Evolutionary conservation across 306 rosid genomes (phyloP).

Genomic region (Astragalus glycyphyllos): DNA sequence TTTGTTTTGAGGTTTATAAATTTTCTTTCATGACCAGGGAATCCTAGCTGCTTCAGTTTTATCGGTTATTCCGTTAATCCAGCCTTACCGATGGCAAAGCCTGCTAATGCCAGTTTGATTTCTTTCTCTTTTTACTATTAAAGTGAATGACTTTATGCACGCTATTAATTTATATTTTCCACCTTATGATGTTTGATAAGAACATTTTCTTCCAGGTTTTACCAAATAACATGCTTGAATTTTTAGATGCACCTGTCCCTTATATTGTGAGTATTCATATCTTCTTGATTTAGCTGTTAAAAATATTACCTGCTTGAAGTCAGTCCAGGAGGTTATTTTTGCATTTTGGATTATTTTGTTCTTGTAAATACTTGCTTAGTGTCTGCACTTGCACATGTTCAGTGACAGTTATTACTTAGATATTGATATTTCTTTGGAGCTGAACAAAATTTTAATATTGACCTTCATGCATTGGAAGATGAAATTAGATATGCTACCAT

Average conservation of each 20-base stretch:
- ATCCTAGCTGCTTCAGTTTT: constrained; percentile 88
- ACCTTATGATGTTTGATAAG: constrained; percentile 39
- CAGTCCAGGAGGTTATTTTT: constrained; percentile 30
- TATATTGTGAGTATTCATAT: constrained; percentile 74
- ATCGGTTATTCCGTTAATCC: constrained; percentile 88
- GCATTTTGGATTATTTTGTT: constrained; percentile 20
- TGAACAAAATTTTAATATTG: constrained; percentile 14
- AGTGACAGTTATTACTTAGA: constrained; percentile 2
- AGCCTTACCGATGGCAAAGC: constrained; percentile 99
- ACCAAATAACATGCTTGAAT: constrained; percentile 96
- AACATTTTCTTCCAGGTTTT: constrained; percentile 67
- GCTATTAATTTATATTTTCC: constrained; percentile 23
- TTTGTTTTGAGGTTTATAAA: not conserved
- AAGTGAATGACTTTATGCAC: constrained; percentile 24
- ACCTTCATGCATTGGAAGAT: constrained; percentile 35
- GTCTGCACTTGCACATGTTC: constrained; percentile 26
- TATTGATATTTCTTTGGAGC: constrained; percentile 28
- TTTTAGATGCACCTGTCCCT: constrained; percentile 99
- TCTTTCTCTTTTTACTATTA: constrained; percentile 39
- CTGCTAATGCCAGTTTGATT: constrained; percentile 89
- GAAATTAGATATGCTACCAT: constrained; percentile 33
- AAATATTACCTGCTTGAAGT: constrained; percentile 31
- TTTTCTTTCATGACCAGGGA: constrained; percentile 67
- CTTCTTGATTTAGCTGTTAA: constrained; percentile 25
- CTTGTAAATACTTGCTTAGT: constrained; percentile 19